phyloP scores from a whole-genome alignment of 2,329 filamentous ascomycete genomes.

The Zasmidium angulare region DNA sequence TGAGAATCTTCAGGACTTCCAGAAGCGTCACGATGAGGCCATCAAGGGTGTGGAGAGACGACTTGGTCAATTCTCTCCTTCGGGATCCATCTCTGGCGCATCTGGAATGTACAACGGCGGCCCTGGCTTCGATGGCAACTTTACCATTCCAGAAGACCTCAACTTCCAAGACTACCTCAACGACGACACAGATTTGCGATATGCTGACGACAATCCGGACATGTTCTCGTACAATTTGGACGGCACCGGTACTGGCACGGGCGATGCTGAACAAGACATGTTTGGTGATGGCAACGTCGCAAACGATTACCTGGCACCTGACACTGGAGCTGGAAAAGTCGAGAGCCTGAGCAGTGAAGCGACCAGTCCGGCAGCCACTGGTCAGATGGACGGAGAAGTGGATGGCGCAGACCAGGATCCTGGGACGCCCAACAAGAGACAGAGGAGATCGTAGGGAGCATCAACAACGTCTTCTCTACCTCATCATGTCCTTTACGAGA shows the following conservation, averaged over 20 bases:
- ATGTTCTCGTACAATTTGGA: slow-evolving; percentile 23
- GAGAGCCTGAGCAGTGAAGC: slow-evolving; percentile 44
- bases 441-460: slow-evolving; percentile 14
- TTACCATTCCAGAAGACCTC: slow-evolving; percentile 3
- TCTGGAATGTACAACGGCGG: slow-evolving; percentile 5
- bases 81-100: slow-evolving; percentile 3
- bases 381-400: slow-evolving; percentile 4
- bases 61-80: slow-evolving; percentile 1
- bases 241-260: not conserved
- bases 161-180: not conserved
- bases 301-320: slow-evolving; percentile 11
- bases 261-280: slow-evolving; percentile 15
- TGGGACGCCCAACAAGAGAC: slow-evolving; percentile 28
- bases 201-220: slow-evolving; percentile 3
- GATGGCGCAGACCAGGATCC: slow-evolving; percentile 17
- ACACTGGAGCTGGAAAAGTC: slow-evolving; percentile 27
- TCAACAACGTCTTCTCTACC: not conserved
- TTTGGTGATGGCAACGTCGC: slow-evolving; percentile 11
- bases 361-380: slow-evolving; percentile 34
- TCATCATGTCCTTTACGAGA: too few species aligned
- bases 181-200: slow-evolving; percentile 3
- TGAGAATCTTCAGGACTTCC: not conserved
- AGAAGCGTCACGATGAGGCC: not conserved
- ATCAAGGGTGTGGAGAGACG: not conserved
- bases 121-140: slow-evolving; percentile 3